A percentile compares a stretch with the other conserved stretches of the same genome.
Evolutionary conservation across 2,329 filamentous ascomycete species (phyloP).

Genomic region (Chaetoscypha palmicola): DNA sequence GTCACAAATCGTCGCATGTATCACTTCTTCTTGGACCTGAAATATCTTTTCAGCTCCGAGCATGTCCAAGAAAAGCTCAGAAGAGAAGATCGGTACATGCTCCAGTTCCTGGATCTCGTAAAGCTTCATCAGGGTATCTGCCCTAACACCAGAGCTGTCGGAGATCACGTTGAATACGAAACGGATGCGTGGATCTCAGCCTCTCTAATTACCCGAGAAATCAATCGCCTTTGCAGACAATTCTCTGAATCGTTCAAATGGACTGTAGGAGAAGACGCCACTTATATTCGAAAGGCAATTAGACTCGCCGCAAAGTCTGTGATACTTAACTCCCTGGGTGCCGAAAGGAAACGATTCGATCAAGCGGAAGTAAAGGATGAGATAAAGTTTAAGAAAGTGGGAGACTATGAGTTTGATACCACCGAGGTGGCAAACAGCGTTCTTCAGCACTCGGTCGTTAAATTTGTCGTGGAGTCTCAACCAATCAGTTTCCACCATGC

Average conservation of each 20-base stretch:
- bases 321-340: slow-evolving; percentile 82
- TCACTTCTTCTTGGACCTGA: slow-evolving; percentile 93
- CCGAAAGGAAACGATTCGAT: slow-evolving; percentile 79
- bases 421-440: slow-evolving; percentile 24
- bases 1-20: slow-evolving; percentile 95
- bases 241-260: slow-evolving; percentile 81
- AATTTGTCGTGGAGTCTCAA: slow-evolving; percentile 81
- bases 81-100: slow-evolving; percentile 75
- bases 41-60: slow-evolving; percentile 80
- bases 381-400: slow-evolving; percentile 70
- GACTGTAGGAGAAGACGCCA: slow-evolving; percentile 55
- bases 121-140: slow-evolving; percentile 97
- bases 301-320: slow-evolving; percentile 71
- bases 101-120: slow-evolving; percentile 92
- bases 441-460: slow-evolving; percentile 59
- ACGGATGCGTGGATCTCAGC: slow-evolving; percentile 97
- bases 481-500: slow-evolving; percentile 97
- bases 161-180: slow-evolving; percentile 96
- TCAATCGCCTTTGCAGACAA: slow-evolving; percentile 85
- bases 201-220: slow-evolving; percentile 86
- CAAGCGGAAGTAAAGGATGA: slow-evolving; percentile 84
- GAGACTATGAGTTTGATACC: slow-evolving; percentile 72
- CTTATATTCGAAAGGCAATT: slow-evolving; percentile 63
- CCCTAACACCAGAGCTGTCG: slow-evolving; percentile 83
- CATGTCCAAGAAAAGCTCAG: slow-evolving; percentile 83